Evolutionary conservation across 176 grass and related monocot species (phyloP), one percentile per base, ranked within the genome.

Genomic region (Urochloa ruziziensis): DNA sequence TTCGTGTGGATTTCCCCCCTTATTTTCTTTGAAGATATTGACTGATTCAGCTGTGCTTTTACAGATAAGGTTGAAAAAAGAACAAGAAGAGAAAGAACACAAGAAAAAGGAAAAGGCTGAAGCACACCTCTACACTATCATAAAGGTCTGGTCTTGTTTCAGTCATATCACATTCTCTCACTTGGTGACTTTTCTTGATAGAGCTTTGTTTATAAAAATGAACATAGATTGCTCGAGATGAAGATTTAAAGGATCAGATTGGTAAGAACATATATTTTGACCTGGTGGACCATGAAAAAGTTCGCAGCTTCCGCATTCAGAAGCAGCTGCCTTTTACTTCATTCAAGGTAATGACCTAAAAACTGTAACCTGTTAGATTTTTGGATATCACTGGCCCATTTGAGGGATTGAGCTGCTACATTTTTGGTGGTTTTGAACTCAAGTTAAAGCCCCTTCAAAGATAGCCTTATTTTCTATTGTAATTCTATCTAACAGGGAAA

Each of bases 61-160:
- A 32, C 85, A 98, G 95, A 74, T 95, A 89, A 95, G 96, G 39
- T 91, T 98, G 87, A 98, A 98, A 74, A 98, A 95, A 91, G 96
- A 98, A 83, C 96, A 98, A 90, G 93, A 95, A 85, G 96, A 98
- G 88, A 98, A 98, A 85, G 96, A 95, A 64, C 93, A 93, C 53
- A 98, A 95, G 82, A 98, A 98, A 67, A 98, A 98, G 84, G 96
- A 95, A 83, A 98, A 98, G 66, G 96, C 96, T 65, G 96, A 98
- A 78, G 93, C 91, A 81, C 96, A 98, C 76, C 96, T 98, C 75
- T 98, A 98, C 86, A 98, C 95, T 40, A 91, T 98, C 67, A 91
- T 98, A 89, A 98, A 98, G 89, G 96, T 97, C 67, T 78, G 44
- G 51, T 62, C 32, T 68, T 65, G 63, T 57, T 84, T 86, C 39